Percentiles rank a stretch among this genome's conserved stretches.
Evolutionary conservation across 225 moss, liverwort and hornwort species (phyloP).

Genomic region (Anthoceros angustus): DNA sequence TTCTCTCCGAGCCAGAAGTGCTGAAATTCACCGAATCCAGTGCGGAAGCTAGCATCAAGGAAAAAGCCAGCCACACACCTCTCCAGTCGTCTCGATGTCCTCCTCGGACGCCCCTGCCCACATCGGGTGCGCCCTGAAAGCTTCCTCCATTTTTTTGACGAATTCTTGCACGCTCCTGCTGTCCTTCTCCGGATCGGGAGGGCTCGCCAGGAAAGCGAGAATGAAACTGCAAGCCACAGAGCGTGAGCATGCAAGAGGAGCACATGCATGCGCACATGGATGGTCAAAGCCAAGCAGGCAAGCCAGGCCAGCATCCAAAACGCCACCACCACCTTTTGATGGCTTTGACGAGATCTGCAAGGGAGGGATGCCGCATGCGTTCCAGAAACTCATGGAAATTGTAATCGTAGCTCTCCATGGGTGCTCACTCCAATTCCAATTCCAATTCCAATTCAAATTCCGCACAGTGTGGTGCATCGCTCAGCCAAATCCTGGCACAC

Average conservation of each 20-base stretch:
- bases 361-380: constrained; percentile 93
- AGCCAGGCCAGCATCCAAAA: background rate
- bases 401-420: background rate
- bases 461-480: no score
- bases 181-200: constrained; percentile 77
- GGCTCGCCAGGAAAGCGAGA: constrained; percentile 45
- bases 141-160: constrained; percentile 56
- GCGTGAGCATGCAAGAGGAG: background rate
- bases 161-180: constrained; percentile 81
- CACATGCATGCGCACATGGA: background rate
- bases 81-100: constrained; percentile 86
- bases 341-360: constrained; percentile 77
- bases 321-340: constrained; percentile 53
- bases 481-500: no score
- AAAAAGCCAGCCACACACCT: constrained; percentile 26
- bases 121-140: constrained; percentile 79
- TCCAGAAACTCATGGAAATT: constrained; percentile 93
- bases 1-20: no score
- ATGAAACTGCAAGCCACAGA: constrained; percentile 55
- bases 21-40: no score
- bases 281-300: background rate
- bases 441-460: no score
- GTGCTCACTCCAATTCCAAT: no score
- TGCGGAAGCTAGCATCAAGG: constrained; percentile 5
- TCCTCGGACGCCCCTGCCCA: constrained; percentile 87